These are phyloP conservation scores for Solanum bulbocastanum DNA, from an alignment of 257 asterid genomes.

Conservation along the genomic window DNA sequence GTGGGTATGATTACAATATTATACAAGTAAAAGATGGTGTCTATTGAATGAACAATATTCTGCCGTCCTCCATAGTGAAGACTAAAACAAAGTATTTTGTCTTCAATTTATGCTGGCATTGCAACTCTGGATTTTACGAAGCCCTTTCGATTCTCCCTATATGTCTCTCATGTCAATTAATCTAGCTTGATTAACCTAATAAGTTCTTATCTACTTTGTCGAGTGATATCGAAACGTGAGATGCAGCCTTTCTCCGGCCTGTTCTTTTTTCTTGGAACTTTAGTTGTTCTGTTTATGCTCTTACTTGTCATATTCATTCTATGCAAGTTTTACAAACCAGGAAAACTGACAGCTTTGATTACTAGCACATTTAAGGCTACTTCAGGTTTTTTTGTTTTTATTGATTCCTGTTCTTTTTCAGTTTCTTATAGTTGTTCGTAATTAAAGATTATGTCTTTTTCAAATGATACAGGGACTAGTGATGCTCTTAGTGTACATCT, in stretches of 20 bases:
- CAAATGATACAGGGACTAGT: constrained; percentile 31
- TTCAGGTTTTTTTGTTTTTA: constrained; percentile 28
- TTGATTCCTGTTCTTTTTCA: not conserved
- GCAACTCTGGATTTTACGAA: not conserved
- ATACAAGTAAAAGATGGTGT: not conserved
- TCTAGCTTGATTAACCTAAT: not conserved
- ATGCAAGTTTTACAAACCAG: constrained; percentile 24
- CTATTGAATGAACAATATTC: not conserved
- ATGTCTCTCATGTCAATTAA: not conserved
- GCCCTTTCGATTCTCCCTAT: not conserved
- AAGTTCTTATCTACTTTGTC: not conserved
- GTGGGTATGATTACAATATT: not conserved
- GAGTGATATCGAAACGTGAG: constrained; percentile 16
- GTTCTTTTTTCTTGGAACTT: constrained; percentile 41
- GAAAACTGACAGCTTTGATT: constrained; percentile 12
- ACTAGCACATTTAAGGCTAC: constrained; percentile 14
- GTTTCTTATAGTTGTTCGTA: not conserved
- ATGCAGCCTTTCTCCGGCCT: constrained; percentile 27
- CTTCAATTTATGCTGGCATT: not conserved
- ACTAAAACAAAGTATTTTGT: not conserved
- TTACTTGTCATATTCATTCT: constrained; percentile 31
- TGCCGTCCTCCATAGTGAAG: not conserved
- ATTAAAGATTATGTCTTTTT: not conserved
- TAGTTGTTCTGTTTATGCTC: constrained; percentile 31
- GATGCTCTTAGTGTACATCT: constrained; percentile 44